Evolutionary conservation across 2,329 filamentous ascomycete species (phyloP), one percentile per base, ranked within the genome.

Genomic region (Penicillium janthinellum): DNA sequence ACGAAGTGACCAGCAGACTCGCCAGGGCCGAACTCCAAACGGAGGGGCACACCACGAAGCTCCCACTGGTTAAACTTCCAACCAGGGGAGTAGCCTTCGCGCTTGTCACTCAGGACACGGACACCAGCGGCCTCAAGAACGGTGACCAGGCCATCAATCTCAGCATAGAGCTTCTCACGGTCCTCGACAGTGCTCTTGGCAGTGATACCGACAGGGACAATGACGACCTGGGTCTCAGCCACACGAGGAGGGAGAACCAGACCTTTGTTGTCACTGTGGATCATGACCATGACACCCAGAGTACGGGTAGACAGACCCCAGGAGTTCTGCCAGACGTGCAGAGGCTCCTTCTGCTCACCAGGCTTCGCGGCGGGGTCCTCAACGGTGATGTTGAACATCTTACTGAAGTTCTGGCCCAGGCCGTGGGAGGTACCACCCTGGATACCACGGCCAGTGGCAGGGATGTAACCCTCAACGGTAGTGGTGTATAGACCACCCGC

Each of bases 31-130:
- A 96, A 96, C 78, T 99, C 95, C 60, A 99, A 84, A 60, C 95
- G 90, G 39, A 99, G 86, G 49, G 96, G 95, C 44, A 98, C 90
- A 75, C 96, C 95, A 80, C 94, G 96, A 70, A 98, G 84, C 78
- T 99, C 96, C 92, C 92, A 97, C 79, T 99, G 93, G 79, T 96
- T 96, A 83, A 99, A 99, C 79, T 99, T 99, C 88, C 90, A 98
- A 65, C 92, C 92, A 41, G 95, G 93, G 61, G 92, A 87, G 77
- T 98, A 96, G 66, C 90, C 90, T 54, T 98, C 94, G 60, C 96
- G 89, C 74, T 87, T 85, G 74, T 99, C 95, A 54, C 88, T 86
- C 66, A 96, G 90, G 59, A 87, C 86, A 59, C 95, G 90, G 41
- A 99, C 82, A 57, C 88, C 89, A 20, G 85, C 89, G 61, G 86